Percentiles rank a stretch among this genome's conserved stretches.
These are phyloP conservation scores for Brachypodium distachyon DNA, from an alignment of 202 grass and related monocot genomes.

Conservation along the genomic window DNA sequence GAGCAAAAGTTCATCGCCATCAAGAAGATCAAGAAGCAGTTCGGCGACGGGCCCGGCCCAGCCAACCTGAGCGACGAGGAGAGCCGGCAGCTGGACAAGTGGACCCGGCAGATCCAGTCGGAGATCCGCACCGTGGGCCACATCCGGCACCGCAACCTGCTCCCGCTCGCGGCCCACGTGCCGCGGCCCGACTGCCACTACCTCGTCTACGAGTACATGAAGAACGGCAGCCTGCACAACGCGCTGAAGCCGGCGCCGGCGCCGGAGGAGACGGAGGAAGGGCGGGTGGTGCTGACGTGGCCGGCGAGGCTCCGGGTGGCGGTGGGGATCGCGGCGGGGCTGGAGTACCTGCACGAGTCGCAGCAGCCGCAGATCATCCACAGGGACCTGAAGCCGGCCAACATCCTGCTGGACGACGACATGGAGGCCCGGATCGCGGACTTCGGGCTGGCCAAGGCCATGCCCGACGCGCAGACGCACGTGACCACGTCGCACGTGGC, in stretches of 20 bases:
- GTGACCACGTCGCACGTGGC: constrained; percentile 38
- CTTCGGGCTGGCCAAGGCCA: constrained; percentile 62
- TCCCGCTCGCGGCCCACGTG: constrained; percentile 71
- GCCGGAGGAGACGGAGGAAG: too few relatives aligned
- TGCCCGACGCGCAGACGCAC: constrained; percentile 45
- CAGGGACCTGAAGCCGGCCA: constrained; percentile 62
- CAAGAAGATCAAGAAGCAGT: constrained; percentile 59
- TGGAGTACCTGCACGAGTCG: constrained; percentile 73
- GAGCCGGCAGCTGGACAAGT: constrained; percentile 77
- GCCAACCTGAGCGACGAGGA: constrained; percentile 67
- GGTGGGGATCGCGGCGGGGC: constrained; percentile 44
- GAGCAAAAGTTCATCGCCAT: constrained; percentile 55
- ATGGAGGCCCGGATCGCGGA: constrained; percentile 68
- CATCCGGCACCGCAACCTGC: constrained; percentile 88
- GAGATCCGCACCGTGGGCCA: constrained; percentile 82
- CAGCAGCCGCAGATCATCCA: constrained; percentile 81
- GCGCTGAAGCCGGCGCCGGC: constrained; percentile 3
- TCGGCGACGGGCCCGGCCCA: constrained; percentile 11
- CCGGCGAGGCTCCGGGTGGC: constrained; percentile 44
- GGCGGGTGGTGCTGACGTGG: constrained; percentile 32
- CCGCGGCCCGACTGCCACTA: constrained; percentile 60
- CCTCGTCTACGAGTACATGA: constrained; percentile 94
- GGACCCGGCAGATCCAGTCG: constrained; percentile 80
- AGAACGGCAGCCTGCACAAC: constrained; percentile 69
- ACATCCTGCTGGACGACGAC: constrained; percentile 75